Evolutionary conservation across 805 yeast species (phyloP).

Genomic region (Candida golubevii): DNA sequence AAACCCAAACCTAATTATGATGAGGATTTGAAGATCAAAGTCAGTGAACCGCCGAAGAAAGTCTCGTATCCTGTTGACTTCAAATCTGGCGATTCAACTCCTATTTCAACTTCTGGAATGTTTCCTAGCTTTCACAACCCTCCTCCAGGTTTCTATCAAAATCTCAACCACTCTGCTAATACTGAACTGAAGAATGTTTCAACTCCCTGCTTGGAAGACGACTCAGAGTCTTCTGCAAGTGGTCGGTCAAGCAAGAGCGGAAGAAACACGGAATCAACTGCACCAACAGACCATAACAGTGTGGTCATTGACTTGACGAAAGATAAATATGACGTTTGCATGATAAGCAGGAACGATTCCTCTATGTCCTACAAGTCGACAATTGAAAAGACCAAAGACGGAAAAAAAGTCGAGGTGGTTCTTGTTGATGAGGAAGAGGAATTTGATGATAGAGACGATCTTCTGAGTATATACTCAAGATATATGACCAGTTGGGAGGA

Average conservation of each 20-base stretch:
- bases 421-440: conserved; percentile 36
- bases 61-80: conserved; percentile 40
- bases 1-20: not conserved
- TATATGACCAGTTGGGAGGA: conserved; percentile 23
- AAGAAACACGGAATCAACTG: conserved; percentile 25
- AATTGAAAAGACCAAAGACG: conserved; percentile 34
- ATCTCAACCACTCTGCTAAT: not conserved
- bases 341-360: conserved; percentile 33
- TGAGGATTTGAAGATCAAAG: conserved; percentile 17
- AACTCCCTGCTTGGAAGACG: conserved; percentile 1
- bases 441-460: conserved; percentile 23
- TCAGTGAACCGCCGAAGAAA: conserved; percentile 37
- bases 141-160: conserved; percentile 2
- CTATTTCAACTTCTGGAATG: not conserved
- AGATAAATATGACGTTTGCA: conserved; percentile 36
- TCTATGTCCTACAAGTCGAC: conserved; percentile 36
- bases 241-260: conserved; percentile 29
- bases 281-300: conserved; percentile 33
- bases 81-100: conserved; percentile 14
- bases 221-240: conserved; percentile 21
- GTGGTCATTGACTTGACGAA: conserved; percentile 40
- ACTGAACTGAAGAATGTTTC: not conserved
- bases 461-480: conserved; percentile 40
- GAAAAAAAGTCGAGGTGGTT: conserved; percentile 40
- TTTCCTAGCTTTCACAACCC: conserved; percentile 2